phyloP scores from a whole-genome alignment of 352 stramenopile species.

The Globisporangium cylindrosporum region DNA sequence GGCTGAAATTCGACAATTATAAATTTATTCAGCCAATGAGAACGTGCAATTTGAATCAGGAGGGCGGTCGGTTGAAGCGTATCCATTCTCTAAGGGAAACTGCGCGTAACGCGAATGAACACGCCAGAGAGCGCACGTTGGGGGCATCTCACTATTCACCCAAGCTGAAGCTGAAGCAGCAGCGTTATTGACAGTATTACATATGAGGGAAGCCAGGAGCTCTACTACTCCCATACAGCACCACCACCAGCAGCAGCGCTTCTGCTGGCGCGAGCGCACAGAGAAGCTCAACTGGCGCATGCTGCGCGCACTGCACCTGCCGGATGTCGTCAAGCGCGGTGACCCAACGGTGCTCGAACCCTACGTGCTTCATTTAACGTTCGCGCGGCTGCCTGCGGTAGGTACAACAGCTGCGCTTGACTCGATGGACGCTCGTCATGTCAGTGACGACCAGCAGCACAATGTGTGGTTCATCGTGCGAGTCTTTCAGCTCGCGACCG shows the following conservation, averaged over 20 bases:
- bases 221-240: background rate
- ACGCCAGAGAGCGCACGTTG: background rate
- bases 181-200: background rate
- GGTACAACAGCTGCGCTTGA: background rate
- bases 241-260: slow-evolving; percentile 26
- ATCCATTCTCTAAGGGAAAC: slow-evolving; percentile 10
- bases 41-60: slow-evolving; percentile 9
- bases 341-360: slow-evolving; percentile 63
- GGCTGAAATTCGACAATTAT: background rate
- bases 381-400: slow-evolving; percentile 43
- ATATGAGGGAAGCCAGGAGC: background rate
- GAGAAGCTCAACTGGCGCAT: slow-evolving; percentile 76
- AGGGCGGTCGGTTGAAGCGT: slow-evolving; percentile 5
- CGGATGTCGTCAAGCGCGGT: slow-evolving; percentile 44
- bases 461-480: slow-evolving; percentile 74
- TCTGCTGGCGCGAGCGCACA: slow-evolving; percentile 75
- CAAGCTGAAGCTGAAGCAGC: background rate
- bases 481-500: slow-evolving; percentile 68
- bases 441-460: slow-evolving; percentile 17
- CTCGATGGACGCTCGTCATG: background rate
- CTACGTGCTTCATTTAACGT: slow-evolving; percentile 71
- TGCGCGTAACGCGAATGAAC: background rate
- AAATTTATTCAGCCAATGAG: slow-evolving; percentile 3
- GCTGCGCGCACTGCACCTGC: slow-evolving; percentile 44
- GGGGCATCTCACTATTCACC: background rate